These are phyloP conservation scores for Pinus tabuliformis DNA, from an alignment of 75 land plant species.

Conservation along the genomic window DNA sequence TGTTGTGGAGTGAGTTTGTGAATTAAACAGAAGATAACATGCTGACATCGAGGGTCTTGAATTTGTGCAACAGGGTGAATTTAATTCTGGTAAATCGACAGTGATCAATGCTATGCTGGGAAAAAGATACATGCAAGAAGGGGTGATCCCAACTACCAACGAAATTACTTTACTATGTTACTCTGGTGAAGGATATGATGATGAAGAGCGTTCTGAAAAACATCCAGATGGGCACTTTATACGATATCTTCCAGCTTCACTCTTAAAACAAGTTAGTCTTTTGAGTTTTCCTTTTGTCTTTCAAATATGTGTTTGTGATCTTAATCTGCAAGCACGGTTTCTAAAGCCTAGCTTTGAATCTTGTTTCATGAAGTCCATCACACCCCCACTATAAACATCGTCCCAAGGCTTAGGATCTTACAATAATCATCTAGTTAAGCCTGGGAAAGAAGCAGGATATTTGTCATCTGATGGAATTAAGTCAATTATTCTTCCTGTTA, in stretches of 20 bases:
- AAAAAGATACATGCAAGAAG: constrained; percentile 74
- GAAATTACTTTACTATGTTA: constrained; percentile 81
- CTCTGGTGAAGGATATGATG: constrained; percentile 45
- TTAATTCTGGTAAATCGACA: constrained; percentile 95
- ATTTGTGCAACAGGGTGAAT: constrained; percentile 70
- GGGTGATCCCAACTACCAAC: constrained; percentile 96
- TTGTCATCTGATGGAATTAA: background rate
- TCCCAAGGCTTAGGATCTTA: background rate
- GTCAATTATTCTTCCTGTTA: too few species aligned
- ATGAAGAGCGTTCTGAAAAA: constrained; percentile 69
- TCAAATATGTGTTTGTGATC: background rate
- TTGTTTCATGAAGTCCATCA: background rate
- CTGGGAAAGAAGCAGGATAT: background rate
- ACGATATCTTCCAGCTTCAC: constrained; percentile 79
- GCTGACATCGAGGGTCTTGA: background rate
- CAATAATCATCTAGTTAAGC: background rate
- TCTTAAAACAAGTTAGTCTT: constrained; percentile 78
- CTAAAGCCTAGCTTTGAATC: background rate
- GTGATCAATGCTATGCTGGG: constrained; percentile 97
- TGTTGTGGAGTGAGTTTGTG: background rate
- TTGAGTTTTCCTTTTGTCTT: constrained; percentile 3
- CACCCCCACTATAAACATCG: background rate
- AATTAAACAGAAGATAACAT: background rate
- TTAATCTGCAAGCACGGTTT: background rate
- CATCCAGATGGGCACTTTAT: constrained; percentile 95